Percentiles rank a stretch among this genome's conserved stretches.
These are phyloP conservation scores for Trichoderma lentiforme DNA, from an alignment of 2,329 filamentous ascomycete species.

Conservation along the genomic window DNA sequence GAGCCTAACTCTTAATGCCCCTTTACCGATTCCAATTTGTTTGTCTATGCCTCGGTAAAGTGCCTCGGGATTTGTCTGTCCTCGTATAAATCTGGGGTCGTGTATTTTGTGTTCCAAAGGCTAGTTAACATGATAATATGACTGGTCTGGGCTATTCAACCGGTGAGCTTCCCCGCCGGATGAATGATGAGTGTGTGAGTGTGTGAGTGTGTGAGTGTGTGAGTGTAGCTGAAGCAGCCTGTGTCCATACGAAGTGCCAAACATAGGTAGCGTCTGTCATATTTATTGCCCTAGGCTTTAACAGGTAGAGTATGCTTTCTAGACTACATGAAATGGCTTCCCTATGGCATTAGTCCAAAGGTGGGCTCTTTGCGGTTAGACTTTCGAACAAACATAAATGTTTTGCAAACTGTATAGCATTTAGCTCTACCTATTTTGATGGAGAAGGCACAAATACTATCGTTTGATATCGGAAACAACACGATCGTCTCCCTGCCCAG, in stretches of 20 bases:
- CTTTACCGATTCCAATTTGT: background rate
- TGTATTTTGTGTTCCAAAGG: background rate
- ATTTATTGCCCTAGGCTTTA: background rate
- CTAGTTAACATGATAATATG: background rate
- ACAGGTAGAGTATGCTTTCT: background rate
- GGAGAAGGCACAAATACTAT: background rate
- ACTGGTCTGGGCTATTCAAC: background rate
- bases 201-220: too few relatives aligned
- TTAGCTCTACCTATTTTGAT: too few relatives aligned
- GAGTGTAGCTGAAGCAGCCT: background rate
- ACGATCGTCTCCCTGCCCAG: too few relatives aligned
- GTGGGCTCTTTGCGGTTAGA: background rate
- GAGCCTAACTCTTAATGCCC: background rate
- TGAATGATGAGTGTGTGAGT: background rate
- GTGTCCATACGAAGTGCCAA: background rate
- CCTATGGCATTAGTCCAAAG: background rate
- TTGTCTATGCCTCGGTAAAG: background rate
- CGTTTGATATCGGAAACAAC: too few relatives aligned
- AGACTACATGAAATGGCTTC: background rate
- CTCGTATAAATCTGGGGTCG: background rate
- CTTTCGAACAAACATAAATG: background rate
- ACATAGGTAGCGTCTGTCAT: background rate
- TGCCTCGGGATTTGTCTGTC: background rate
- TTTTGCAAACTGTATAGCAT: background rate
- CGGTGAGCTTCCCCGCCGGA: constrained; percentile 1